Percentiles rank a stretch among this genome's conserved stretches.
Evolutionary conservation across 2,329 filamentous ascomycete species (phyloP).

Genomic region (Calonectria pauciramosa): DNA sequence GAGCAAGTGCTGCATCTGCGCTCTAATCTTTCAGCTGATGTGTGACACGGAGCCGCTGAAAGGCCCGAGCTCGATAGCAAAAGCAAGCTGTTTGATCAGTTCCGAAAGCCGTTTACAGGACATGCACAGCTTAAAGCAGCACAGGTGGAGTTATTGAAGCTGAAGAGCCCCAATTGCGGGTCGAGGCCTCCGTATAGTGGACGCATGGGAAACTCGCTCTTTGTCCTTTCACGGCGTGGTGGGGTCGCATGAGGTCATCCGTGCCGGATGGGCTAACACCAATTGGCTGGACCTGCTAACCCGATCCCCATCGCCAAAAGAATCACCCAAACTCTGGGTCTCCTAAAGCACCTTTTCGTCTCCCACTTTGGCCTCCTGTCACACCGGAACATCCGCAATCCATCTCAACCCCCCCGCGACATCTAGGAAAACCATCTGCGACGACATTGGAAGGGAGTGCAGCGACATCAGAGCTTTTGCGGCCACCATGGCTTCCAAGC

Average conservation of each 20-base stretch:
- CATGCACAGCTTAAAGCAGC: slow-evolving; percentile 1
- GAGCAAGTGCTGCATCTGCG: background rate
- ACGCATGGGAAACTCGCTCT: background rate
- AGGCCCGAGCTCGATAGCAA: background rate
- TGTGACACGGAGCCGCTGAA: background rate
- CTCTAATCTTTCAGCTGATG: background rate
- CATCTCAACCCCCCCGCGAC: background rate
- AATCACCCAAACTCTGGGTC: slow-evolving; percentile 38
- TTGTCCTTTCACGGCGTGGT: slow-evolving; percentile 28
- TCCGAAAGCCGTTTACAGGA: background rate
- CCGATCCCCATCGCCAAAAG: slow-evolving; percentile 30
- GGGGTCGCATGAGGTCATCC: slow-evolving; percentile 49
- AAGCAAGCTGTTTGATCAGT: background rate
- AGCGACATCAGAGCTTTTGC: slow-evolving; percentile 2
- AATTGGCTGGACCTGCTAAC: slow-evolving; percentile 39
- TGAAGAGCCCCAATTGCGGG: slow-evolving; percentile 9
- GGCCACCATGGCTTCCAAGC: slow-evolving; percentile 62
- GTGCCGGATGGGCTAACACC: slow-evolving; percentile 33
- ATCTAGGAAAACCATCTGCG: background rate
- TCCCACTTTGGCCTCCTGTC: slow-evolving; percentile 10
- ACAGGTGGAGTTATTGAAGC: background rate
- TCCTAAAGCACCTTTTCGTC: slow-evolving; percentile 12
- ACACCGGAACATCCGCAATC: slow-evolving; percentile 15
- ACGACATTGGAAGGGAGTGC: background rate
- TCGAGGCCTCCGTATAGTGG: background rate